Base-by-base conservation (phyloP, 1,139 yeast species). In the Starmera stellimalicola region DNA sequence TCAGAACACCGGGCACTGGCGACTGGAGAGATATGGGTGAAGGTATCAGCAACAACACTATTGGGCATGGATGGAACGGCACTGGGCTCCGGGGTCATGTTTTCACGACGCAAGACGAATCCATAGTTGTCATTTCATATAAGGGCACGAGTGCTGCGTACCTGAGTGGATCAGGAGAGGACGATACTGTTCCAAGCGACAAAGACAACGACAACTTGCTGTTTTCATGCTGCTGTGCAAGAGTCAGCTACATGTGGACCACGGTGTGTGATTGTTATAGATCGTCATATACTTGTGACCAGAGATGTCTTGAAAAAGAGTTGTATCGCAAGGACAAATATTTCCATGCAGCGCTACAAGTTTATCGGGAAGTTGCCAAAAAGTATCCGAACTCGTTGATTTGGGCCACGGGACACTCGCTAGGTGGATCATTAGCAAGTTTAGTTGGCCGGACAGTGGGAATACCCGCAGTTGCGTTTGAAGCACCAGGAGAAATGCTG, bases 161-260 rank as follows among this genome's bases (percentile, higher is more conserved):
- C 2, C 54, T 81, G 12, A 75, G 85, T 4, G 85, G 85, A 10
- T 57, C 68, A 2, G 81, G 88, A 4, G 75, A 66, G 33, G 80
- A 77, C 30, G 87, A 80, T 35, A 88, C 98, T 0, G 78, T 82
- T 0, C 72, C 68, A 2, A 75, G 73, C 41, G 99, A 91, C 54
- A 85, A 85, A 56, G 58, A 69, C 25, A 91, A 91, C 54, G 98
- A 93, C 54, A 91, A 91, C 52, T 55, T 91, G 36, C 58, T 91
- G 30, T 91, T 91, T 54, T 83, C 94, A 14, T 91, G 99, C 55
- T 91, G 99, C 56, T 91, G 99, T 61, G 98, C 96, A 1, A 68
- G 97, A 26, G 79, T 91, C 7, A 75, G 93, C 36, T 88, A 87
- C 47, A 60, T 85, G 58, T 93, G 98, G 98, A 76, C 78, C 7